A percentile compares a stretch with the other conserved stretches of the same genome.
Evolutionary conservation across 2,329 filamentous ascomycete genomes (phyloP).

Genomic region (Trichoderma atroviride): DNA sequence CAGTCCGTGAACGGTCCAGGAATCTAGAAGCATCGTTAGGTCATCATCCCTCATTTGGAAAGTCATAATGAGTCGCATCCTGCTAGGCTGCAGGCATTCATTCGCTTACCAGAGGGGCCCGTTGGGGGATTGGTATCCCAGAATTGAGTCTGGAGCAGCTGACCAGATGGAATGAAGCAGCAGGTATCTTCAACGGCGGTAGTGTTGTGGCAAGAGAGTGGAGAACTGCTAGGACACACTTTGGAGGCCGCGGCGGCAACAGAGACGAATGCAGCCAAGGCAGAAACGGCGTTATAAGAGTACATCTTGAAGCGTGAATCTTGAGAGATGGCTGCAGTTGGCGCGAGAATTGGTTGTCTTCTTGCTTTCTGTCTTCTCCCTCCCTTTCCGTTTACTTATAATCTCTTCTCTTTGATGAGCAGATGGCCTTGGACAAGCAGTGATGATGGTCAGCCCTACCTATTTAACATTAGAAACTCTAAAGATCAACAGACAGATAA

Average conservation of each 20-base stretch:
- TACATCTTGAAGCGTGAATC: constrained; percentile 23
- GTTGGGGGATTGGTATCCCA: constrained; percentile 70
- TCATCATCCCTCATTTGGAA: not conserved
- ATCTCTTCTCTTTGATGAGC: not conserved
- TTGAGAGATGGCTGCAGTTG: not conserved
- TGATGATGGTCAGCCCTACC: not conserved
- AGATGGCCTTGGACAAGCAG: not conserved
- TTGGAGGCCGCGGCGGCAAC: constrained; percentile 25
- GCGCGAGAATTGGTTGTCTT: not conserved
- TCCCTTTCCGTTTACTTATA: not conserved
- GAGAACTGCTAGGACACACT: constrained; percentile 39
- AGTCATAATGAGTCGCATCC: constrained; percentile 13
- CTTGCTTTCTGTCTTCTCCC: not conserved
- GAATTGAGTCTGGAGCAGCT: constrained; percentile 74
- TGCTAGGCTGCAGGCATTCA: not conserved
- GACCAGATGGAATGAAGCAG: constrained; percentile 72
- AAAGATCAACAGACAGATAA: constrained; percentile 19
- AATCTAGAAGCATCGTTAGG: constrained; percentile 45
- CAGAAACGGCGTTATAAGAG: constrained; percentile 26
- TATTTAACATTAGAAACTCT: constrained; percentile 11
- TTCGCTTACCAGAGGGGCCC: constrained; percentile 52
- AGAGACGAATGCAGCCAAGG: constrained; percentile 29
- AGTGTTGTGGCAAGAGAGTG: constrained; percentile 66
- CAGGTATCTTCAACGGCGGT: constrained; percentile 64
- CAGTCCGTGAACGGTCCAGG: constrained; percentile 75